Evolutionary conservation across 179 eudicot species (phyloP), one percentile per base, ranked within the genome.

Genomic region (Camellia oleifera): DNA sequence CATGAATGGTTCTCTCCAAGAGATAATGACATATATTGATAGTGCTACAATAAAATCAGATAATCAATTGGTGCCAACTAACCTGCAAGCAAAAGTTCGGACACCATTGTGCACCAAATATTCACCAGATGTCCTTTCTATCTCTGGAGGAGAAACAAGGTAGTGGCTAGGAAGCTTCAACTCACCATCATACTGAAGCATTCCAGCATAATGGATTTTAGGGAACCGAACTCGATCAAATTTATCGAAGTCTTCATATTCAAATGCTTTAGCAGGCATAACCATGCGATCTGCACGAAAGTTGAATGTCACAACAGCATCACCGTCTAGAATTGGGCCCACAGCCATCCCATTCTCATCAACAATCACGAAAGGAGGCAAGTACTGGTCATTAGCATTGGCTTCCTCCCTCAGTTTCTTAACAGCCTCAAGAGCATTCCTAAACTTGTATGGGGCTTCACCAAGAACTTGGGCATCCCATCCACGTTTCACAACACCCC

Each of bases 381-480:
- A 88, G 83, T 90, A 94, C 81, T 95, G 99, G 78, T 94, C 99
- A 69, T 83, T 92, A 12, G 90, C 87, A 11, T 88, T 85, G 2
- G 95, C 92, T 2, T 57, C 85, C 80, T 82, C 92, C 86, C 99
- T 88, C 84, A 95, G 74, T 74, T 70, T 95, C 88, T 95, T 95
- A 74, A 95, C 88, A 69, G 98, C 99, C 78, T 95, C 97, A 75
- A 94, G 54, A 54, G 94, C 89, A 82, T 57, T 85, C 76, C 75
- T 94, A 72, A 93, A 95, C 79, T 95, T 90, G 89, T 95, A 83
- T 50, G 95, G 99, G 71, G 99, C 95, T 91, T 95, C 98, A 61
- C 99, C 99, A 76, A 95, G 97, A 78, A 94, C 98, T 81, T 95
- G 99, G 23, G 99, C 98, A 81, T 95, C 97, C 99, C 99, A 95